Conservation (phyloP, 176 grass and related monocot species). For the Rhynchospora tenuis region DNA sequence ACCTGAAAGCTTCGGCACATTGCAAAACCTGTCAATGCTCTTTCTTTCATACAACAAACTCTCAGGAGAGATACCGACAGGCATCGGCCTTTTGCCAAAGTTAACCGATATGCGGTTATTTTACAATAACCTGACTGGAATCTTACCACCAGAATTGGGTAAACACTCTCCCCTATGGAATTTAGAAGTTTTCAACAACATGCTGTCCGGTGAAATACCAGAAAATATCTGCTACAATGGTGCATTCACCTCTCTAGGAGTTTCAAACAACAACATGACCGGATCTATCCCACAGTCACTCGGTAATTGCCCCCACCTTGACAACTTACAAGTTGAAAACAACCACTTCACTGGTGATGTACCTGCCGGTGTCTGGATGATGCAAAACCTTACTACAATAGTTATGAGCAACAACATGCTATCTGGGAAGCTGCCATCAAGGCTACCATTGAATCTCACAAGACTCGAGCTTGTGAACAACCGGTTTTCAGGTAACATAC, state of each 20-base stretch:
- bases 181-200: conserved; percentile 53
- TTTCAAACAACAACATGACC: conserved; percentile 58
- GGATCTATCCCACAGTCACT: conserved; percentile 45
- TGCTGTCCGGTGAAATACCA: conserved; percentile 41
- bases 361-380: conserved; percentile 38
- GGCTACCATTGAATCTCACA: conserved; percentile 26
- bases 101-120: conserved; percentile 44
- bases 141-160: conserved; percentile 65
- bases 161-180: conserved; percentile 46
- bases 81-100: conserved; percentile 39
- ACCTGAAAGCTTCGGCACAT: conserved; percentile 46
- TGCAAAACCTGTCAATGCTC: conserved; percentile 25
- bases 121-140: conserved; percentile 46
- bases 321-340: conserved; percentile 56
- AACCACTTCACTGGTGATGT: conserved; percentile 59
- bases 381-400: conserved; percentile 33
- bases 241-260: conserved; percentile 29
- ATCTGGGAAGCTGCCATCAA: conserved; percentile 39
- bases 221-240: conserved; percentile 40
- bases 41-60: conserved; percentile 37
- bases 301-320: conserved; percentile 23
- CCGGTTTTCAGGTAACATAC: conserved; percentile 48
- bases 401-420: conserved; percentile 59
- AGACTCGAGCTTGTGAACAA: conserved; percentile 66
- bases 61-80: conserved; percentile 54